Evolutionary conservation across 202 grass and related monocot genomes (phyloP).

Genomic region (Cymbopogon flexuosus): DNA sequence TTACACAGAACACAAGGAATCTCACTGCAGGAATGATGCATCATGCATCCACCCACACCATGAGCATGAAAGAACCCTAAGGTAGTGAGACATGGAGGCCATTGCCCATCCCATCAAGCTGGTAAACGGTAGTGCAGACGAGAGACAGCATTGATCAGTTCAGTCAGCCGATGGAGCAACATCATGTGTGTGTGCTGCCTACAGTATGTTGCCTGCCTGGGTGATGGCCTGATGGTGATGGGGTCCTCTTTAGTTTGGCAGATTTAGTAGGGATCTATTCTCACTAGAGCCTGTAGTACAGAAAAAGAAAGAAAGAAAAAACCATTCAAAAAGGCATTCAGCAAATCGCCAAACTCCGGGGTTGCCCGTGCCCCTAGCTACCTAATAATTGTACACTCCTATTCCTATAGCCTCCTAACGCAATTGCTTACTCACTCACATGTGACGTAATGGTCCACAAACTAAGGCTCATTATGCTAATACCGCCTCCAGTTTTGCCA

Average conservation of each 20-base stretch:
- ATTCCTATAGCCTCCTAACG: background rate
- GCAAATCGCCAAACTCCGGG: too few relatives aligned
- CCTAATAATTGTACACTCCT: background rate
- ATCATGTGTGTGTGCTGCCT: background rate
- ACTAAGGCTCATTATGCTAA: conserved; percentile 10
- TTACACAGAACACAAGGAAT: background rate
- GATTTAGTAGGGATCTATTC: too few relatives aligned
- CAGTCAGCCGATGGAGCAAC: background rate
- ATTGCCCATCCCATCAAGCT: conserved; percentile 13
- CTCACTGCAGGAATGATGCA: background rate
- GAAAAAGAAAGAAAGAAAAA: too few relatives aligned
- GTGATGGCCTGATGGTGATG: background rate
- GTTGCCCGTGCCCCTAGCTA: too few relatives aligned
- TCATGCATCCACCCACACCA: background rate
- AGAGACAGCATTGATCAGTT: conserved; percentile 22
- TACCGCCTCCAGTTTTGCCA: background rate
- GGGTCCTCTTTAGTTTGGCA: background rate
- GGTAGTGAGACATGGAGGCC: conserved; percentile 2
- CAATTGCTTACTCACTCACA: conserved; percentile 24
- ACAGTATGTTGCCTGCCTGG: background rate
- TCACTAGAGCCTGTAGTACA: too few relatives aligned
- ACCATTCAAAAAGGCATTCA: too few relatives aligned
- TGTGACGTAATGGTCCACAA: conserved; percentile 41
- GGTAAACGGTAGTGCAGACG: conserved; percentile 19
- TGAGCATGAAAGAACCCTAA: background rate